Evolutionary conservation across 352 stramenopile species (phyloP).

Genomic region (Pythium dissotocum): DNA sequence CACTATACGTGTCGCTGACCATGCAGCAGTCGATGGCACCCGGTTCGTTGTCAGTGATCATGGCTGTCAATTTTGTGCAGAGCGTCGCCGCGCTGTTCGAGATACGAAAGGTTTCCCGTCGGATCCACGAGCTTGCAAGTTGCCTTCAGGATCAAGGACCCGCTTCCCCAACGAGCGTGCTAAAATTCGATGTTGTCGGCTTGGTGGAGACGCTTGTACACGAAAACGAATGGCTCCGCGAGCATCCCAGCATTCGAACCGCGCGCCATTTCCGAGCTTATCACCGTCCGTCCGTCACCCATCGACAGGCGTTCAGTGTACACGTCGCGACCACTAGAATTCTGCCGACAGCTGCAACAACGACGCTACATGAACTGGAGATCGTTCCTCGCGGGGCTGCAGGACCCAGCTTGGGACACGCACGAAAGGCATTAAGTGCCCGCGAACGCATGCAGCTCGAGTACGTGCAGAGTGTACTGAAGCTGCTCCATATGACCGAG

Average conservation of each 20-base stretch:
- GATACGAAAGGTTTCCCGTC: not conserved
- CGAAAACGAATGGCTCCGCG: not conserved
- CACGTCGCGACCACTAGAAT: not conserved
- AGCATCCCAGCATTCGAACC: not conserved
- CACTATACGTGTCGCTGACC: constrained; percentile 33
- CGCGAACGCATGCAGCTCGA: constrained; percentile 5
- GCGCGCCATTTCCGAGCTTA: not conserved
- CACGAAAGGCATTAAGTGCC: not conserved
- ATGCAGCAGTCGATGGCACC: constrained; percentile 33
- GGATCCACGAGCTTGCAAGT: not conserved
- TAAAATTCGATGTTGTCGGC: not conserved
- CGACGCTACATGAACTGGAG: not conserved
- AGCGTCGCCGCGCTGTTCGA: constrained; percentile 2
- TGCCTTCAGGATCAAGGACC: not conserved
- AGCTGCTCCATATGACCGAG: constrained; percentile 37
- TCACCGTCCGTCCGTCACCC: not conserved
- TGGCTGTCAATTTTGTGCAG: constrained; percentile 8
- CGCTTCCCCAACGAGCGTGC: not conserved
- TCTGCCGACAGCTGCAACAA: not conserved
- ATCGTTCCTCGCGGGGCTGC: not conserved
- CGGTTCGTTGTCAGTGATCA: constrained; percentile 1
- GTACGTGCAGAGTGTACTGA: constrained; percentile 19
- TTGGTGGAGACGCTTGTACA: not conserved
- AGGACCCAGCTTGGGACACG: not conserved
- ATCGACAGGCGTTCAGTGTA: not conserved